Evolutionary conservation across 345 rosid genomes (phyloP), one percentile per base, ranked within the genome.

Genomic region (Gossypium ekmanianum): DNA sequence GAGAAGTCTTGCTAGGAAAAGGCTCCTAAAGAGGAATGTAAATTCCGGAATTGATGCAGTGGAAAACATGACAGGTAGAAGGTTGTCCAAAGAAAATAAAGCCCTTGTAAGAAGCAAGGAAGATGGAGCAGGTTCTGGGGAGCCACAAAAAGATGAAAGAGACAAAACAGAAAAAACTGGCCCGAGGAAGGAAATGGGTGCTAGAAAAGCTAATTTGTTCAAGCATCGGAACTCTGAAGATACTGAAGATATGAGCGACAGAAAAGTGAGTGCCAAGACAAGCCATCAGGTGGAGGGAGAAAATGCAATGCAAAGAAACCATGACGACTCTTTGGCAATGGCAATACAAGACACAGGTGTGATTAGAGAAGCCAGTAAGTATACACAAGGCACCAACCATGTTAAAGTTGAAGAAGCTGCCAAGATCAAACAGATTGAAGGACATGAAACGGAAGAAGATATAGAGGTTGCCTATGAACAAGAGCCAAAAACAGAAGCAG

Each of bases 1-100:
- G 87, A 79, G 78, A 72, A 54, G 43, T 14, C 67, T 72, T 18
- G 73, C 87, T 2, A 79, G 77, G 65, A 83, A 78, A 47, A 81
- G 85, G 80, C 65, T 64, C 79, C 26, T 69, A 24, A 81, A 71
- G 76, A 78, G 59, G 57, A 75, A 27, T 4, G 73, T 69, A 26
- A 77, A 57, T 71, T 66, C 74, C 47, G 71, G 48, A 67, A 47
- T 27, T 34, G 22, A 58, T 52, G 77, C 71, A 22, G 61, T 3
- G 47, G 12, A 20, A 18, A 66, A 48, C 63, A 61, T 45, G 20
- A 69, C 29, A 24, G 78, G 58, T 39, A 69, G 29, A 43, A 82
- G 59, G 44, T 26, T 68, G 44, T 50, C 73, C 20, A 61, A 22
- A 7, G 55, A 59, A 41, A 8, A 74, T 68, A 61, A 26, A 65